Percentiles rank a stretch among this genome's conserved stretches.
Evolutionary conservation across 2,329 filamentous ascomycete species (phyloP).

Genomic region (Dactylellina parvicollis): DNA sequence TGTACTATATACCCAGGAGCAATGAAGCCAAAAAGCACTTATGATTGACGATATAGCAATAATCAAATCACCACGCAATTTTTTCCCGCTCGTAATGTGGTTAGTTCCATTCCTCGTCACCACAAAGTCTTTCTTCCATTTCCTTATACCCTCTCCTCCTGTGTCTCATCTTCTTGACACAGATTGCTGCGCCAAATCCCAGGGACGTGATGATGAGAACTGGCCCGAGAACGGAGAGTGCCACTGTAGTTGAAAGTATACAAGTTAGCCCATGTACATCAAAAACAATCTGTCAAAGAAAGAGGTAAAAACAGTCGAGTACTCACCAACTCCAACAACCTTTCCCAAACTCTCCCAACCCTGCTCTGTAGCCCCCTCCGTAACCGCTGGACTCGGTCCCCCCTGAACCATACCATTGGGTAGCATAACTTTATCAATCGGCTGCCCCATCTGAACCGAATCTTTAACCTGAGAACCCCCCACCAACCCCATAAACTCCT

Average conservation of each 20-base stretch:
- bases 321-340: constrained; percentile 33
- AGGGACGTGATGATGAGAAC: constrained; percentile 3
- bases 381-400: not conserved
- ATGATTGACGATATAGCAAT: not conserved
- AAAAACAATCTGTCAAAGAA: too few relatives aligned
- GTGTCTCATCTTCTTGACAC: constrained; percentile 2
- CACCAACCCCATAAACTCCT: constrained; percentile 36
- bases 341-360: constrained; percentile 1
- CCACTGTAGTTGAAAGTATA: constrained; percentile 15
- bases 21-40: not conserved
- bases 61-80: too few relatives aligned
- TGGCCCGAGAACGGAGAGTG: constrained; percentile 14
- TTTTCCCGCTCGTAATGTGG: too few relatives aligned
- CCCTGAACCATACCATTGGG: constrained; percentile 8
- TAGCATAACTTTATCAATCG: constrained; percentile 39
- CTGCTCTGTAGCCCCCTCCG: too few relatives aligned
- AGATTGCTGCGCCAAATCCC: not conserved
- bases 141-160: constrained; percentile 34
- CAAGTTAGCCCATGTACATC: constrained; percentile 10
- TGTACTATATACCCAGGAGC: not conserved
- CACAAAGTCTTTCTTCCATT: constrained; percentile 6
- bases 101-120: constrained; percentile 45
- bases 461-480: constrained; percentile 2
- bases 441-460: constrained; percentile 4
- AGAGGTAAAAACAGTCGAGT: not conserved